Base-by-base conservation (phyloP, 2,329 filamentous ascomycete species). In the Calycina herbarum region DNA sequence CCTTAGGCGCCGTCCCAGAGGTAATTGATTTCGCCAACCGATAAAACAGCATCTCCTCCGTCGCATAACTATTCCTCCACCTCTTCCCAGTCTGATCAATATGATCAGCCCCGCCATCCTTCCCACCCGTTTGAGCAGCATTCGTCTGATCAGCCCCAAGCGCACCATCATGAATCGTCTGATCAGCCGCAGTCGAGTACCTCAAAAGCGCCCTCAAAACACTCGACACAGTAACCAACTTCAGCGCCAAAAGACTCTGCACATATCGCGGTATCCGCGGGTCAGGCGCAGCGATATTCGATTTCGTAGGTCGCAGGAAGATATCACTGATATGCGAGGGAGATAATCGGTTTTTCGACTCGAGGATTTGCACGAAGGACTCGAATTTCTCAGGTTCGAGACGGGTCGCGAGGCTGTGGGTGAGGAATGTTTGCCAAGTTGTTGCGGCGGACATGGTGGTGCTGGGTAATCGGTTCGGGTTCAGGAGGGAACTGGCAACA, bases 191-290 rank as follows among this genome's bases (percentile, higher is more conserved):
- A 24, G n/a, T 75, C 10, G 73, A 88, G 74, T 86, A 87, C 62
- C 80, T 82, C 73, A 85, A 84, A 29, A 90, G 75, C 0, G 82
- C 82, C 63, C 77, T 78, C 58, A 91, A 78, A 33, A 89, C 79
- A 0, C 83, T 83, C 0, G 84, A 79, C 3, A 83, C 80, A 69
- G 87, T 82, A 67, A 89, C 77, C 65, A 83, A 79, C 38, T 80
- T 78, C 59, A 81, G 80, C 38, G 80, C 77, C 56, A 83, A 79
- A 58, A 90, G 81, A 20, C 81, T 78, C 69, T 88, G 81, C 10
- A 89, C 74, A 73, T 89, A 90, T n/a, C 79, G 81, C 0, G 83
- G 81, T 8, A 88, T 80, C 68, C 86, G 82, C 8, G 85, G 84
- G 69, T 90, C 86, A 71, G 87, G 82, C 64, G 78, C 82, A 3